phyloP scores from a whole-genome alignment of 2,329 filamentous ascomycete genomes.

The Cladosporium phlei region DNA sequence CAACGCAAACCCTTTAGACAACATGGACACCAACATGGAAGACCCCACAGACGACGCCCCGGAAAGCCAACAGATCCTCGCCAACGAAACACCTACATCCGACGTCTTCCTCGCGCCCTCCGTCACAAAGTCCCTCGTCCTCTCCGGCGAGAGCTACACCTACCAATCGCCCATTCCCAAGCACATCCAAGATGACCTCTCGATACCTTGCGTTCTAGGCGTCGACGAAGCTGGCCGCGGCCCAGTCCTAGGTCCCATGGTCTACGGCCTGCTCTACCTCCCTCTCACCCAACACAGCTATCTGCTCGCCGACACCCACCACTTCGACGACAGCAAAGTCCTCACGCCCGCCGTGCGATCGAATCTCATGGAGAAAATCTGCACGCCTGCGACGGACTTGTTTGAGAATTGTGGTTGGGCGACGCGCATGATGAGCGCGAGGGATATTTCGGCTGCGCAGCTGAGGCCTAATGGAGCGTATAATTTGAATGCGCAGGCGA shows the following conservation, averaged over 20 bases:
- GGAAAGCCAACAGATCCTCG: constrained; percentile 29
- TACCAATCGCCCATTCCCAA: constrained; percentile 43
- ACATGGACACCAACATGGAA: constrained; percentile 29
- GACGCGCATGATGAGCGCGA: constrained; percentile 71
- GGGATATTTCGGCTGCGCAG: constrained; percentile 77
- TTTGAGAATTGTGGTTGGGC: constrained; percentile 75
- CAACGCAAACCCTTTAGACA: not conserved
- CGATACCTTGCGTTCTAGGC: constrained; percentile 69
- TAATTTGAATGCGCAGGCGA: constrained; percentile 93
- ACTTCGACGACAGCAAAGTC: constrained; percentile 94
- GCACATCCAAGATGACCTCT: constrained; percentile 32
- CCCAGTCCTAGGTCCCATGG: constrained; percentile 74
- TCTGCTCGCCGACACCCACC: constrained; percentile 71
- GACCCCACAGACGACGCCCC: constrained; percentile 26
- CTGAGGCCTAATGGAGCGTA: constrained; percentile 60
- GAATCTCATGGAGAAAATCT: constrained; percentile 65
- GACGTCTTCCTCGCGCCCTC: constrained; percentile 46
- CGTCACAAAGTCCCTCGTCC: constrained; percentile 36
- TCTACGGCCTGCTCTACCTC: constrained; percentile 67
- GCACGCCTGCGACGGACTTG: constrained; percentile 57
- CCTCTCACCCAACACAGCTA: constrained; percentile 61
- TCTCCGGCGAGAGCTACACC: constrained; percentile 44
- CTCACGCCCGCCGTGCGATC: constrained; percentile 76
- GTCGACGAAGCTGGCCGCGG: constrained; percentile 93
- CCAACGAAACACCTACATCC: constrained; percentile 30